Conservation (phyloP, 108 stramenopile species). For the Fragilaria crotonensis region DNA sequence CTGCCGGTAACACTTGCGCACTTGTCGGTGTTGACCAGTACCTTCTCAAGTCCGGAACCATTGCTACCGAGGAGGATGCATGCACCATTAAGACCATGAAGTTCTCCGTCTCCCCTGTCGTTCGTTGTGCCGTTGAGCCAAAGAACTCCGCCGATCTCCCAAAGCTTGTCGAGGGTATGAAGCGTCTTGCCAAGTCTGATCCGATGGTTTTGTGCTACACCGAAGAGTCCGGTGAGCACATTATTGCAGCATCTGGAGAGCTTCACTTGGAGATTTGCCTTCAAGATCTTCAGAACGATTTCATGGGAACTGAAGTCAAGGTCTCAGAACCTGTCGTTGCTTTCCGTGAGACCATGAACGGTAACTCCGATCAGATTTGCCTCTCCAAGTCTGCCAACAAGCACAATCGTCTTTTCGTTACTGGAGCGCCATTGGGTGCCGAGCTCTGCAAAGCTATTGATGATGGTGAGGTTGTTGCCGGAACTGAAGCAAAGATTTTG, state of each 20-base stretch:
- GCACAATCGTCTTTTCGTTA: slow-evolving; percentile 99
- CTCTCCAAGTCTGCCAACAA: slow-evolving; percentile 99
- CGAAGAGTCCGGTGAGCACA: slow-evolving; percentile 99
- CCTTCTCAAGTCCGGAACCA: slow-evolving; percentile 99
- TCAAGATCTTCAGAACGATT: slow-evolving; percentile 99
- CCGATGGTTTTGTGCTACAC: slow-evolving; percentile 99
- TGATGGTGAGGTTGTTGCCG: slow-evolving; percentile 85
- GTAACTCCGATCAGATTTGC: slow-evolving; percentile 85
- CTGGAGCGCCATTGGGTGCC: slow-evolving; percentile 75
- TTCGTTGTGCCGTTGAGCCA: slow-evolving; percentile 99
- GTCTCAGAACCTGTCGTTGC: slow-evolving; percentile 99
- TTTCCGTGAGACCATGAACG: slow-evolving; percentile 98
- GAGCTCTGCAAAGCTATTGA: slow-evolving; percentile 96
- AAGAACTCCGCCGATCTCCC: slow-evolving; percentile 99
- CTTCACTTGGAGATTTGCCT: slow-evolving; percentile 99
- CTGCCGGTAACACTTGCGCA: slow-evolving; percentile 99
- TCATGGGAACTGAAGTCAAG: slow-evolving; percentile 99
- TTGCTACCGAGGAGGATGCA: slow-evolving; percentile 94
- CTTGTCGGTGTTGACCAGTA: slow-evolving; percentile 99
- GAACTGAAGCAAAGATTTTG: slow-evolving; percentile 87
- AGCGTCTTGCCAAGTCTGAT: slow-evolving; percentile 99
- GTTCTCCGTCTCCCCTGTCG: slow-evolving; percentile 99
- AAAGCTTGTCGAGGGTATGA: slow-evolving; percentile 99
- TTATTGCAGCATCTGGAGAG: slow-evolving; percentile 99
- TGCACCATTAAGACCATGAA: slow-evolving; percentile 99